Conservation (phyloP, 805 yeast genomes). For the Metschnikowia kunwiensis region DNA sequence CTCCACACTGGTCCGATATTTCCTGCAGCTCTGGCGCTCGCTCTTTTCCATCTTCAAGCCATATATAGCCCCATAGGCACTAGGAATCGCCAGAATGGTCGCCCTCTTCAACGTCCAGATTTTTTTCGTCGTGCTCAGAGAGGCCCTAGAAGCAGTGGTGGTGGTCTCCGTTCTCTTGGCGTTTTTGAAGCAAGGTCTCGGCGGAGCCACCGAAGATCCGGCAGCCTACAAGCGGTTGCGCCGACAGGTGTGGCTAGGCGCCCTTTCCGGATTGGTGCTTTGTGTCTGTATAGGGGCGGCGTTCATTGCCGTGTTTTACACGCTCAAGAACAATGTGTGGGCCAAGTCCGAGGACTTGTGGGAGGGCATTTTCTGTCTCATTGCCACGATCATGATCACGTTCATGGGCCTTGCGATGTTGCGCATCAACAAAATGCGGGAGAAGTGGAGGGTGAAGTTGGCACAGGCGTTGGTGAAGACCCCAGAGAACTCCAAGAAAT, state of each 20-base stretch:
- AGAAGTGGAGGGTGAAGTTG: constrained; percentile 93
- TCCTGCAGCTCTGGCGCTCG: too few relatives aligned
- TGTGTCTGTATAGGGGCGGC: constrained; percentile 89
- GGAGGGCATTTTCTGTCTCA: constrained; percentile 93
- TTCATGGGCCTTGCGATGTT: constrained; percentile 96
- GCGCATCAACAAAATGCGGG: constrained; percentile 93
- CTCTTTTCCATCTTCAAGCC: too few relatives aligned
- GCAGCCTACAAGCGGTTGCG: constrained; percentile 58
- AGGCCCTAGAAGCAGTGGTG: constrained; percentile 87
- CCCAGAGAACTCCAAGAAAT: constrained; percentile 24
- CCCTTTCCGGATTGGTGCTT: constrained; percentile 64
- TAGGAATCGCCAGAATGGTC: too few relatives aligned
- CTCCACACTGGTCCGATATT: too few relatives aligned
- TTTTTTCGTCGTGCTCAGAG: constrained; percentile 91
- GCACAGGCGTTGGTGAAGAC: constrained; percentile 79
- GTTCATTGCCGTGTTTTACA: constrained; percentile 90
- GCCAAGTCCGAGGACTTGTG: constrained; percentile 84
- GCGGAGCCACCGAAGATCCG: constrained; percentile 44
- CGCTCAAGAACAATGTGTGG: constrained; percentile 80
- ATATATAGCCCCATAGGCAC: too few relatives aligned
- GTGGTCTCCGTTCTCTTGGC: constrained; percentile 90
- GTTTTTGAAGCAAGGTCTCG: constrained; percentile 86
- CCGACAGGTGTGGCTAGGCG: constrained; percentile 88
- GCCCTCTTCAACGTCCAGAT: constrained; percentile 69
- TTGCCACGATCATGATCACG: constrained; percentile 89